These are phyloP conservation scores for Crithidia sp. DNA, from an alignment of 208 protist species.

Conservation along the genomic window DNA sequence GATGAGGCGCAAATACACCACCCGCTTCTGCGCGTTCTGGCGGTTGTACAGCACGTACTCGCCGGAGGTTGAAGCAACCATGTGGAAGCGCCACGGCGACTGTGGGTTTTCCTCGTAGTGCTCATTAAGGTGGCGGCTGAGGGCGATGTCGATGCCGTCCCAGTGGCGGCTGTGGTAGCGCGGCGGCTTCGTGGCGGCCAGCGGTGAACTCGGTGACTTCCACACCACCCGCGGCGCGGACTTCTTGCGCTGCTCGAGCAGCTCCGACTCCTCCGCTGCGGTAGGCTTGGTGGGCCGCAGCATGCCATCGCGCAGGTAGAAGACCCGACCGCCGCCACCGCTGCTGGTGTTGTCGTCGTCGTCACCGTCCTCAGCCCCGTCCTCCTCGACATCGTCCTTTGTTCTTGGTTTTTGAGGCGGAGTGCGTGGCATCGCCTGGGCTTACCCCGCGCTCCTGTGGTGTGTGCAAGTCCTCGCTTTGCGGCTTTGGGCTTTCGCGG, in stretches of 20 bases:
- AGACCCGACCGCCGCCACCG: constrained; percentile 14
- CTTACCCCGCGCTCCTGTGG: constrained; percentile 1
- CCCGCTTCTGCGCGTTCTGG: constrained; percentile 31
- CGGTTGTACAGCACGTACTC: constrained; percentile 80
- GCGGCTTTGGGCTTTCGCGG: background rate
- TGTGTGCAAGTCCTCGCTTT: constrained; percentile 1
- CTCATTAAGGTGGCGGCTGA: constrained; percentile 53
- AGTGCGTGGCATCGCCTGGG: background rate
- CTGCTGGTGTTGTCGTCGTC: background rate
- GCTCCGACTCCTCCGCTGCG: constrained; percentile 1
- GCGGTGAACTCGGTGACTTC: constrained; percentile 8
- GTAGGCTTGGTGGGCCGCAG: constrained; percentile 4
- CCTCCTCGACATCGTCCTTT: background rate
- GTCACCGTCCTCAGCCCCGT: background rate
- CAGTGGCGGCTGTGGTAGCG: constrained; percentile 53
- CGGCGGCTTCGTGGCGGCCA: constrained; percentile 24
- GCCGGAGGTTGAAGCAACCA: constrained; percentile 46
- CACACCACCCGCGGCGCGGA: constrained; percentile 19
- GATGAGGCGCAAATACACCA: constrained; percentile 66
- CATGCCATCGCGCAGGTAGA: constrained; percentile 27
- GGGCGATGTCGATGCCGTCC: constrained; percentile 66
- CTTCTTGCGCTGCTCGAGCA: constrained; percentile 4
- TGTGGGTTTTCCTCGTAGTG: constrained; percentile 47
- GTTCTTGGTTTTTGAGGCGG: background rate
- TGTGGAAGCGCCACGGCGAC: constrained; percentile 61